Conservation (phyloP, 2,329 filamentous ascomycete species). For the Aureobasidium sp. region DNA sequence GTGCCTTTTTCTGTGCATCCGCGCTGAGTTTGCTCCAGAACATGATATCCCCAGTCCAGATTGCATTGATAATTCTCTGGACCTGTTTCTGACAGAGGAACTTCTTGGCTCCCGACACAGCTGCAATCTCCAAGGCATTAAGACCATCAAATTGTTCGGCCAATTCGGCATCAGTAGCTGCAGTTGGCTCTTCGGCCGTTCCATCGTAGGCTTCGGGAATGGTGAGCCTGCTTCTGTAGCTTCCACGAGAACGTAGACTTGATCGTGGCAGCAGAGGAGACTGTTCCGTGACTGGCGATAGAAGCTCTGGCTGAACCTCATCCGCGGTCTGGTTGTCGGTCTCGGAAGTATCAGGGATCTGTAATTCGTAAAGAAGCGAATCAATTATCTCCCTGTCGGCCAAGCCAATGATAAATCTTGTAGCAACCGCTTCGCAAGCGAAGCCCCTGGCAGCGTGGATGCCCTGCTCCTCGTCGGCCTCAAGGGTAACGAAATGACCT, state of each 20-base stretch:
- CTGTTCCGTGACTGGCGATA: neutral
- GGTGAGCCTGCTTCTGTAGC: neutral
- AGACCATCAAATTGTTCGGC: slow-evolving; percentile 68
- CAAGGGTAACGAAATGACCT: slow-evolving; percentile 62
- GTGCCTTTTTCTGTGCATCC: slow-evolving; percentile 65
- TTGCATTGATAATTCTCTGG: slow-evolving; percentile 74
- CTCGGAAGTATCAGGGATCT: slow-evolving; percentile 24
- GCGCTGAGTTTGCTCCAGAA: slow-evolving; percentile 79
- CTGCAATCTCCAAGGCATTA: slow-evolving; percentile 82
- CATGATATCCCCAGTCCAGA: slow-evolving; percentile 80
- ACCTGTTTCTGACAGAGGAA: slow-evolving; percentile 75
- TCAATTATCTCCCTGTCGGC: slow-evolving; percentile 68
- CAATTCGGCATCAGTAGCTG: slow-evolving; percentile 42
- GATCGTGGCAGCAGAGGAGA: neutral
- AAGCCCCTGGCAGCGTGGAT: slow-evolving; percentile 62
- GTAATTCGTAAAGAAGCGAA: slow-evolving; percentile 67
- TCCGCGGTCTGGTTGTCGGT: neutral
- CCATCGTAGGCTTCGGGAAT: slow-evolving; percentile 3
- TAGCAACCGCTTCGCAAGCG: slow-evolving; percentile 75
- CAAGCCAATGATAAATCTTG: slow-evolving; percentile 65
- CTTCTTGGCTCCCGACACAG: slow-evolving; percentile 72
- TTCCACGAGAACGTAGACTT: slow-evolving; percentile 10
- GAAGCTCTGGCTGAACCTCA: neutral
- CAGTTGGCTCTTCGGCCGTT: neutral
- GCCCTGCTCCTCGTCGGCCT: slow-evolving; percentile 54